Percentiles rank a stretch among this genome's conserved stretches.
Evolutionary conservation across 83 land plant species (phyloP).

Genomic region (Larix sibirica): DNA sequence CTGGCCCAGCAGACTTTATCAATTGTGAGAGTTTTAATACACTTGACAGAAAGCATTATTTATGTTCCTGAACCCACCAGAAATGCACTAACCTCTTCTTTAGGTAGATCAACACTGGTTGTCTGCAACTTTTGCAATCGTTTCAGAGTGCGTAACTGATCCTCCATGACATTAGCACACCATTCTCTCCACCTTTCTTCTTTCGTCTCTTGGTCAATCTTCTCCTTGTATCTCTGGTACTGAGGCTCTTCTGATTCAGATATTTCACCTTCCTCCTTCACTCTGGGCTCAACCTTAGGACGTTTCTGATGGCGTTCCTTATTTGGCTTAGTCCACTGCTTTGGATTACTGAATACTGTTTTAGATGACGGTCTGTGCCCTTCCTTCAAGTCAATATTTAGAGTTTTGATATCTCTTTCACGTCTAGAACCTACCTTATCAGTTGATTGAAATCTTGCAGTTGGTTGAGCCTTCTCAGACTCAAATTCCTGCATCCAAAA

Average conservation of each 20-base stretch:
- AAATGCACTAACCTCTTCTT: constrained; percentile 72
- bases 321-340: constrained; percentile 20
- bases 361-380: constrained; percentile 23
- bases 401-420: constrained; percentile 24
- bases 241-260: constrained; percentile 80
- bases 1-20: background rate
- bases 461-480: constrained; percentile 9
- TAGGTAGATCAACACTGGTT: constrained; percentile 83
- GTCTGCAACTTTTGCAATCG: constrained; percentile 83
- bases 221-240: constrained; percentile 65
- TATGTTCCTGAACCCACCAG: background rate
- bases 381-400: constrained; percentile 22
- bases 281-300: constrained; percentile 58
- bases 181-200: constrained; percentile 98
- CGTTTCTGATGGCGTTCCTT: constrained; percentile 43
- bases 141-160: constrained; percentile 72
- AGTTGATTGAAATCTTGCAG: background rate
- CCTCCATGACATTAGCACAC: constrained; percentile 88
- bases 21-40: background rate
- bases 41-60: background rate
- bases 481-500: constrained; percentile 23
- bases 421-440: constrained; percentile 20
- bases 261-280: constrained; percentile 98
- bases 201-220: constrained; percentile 45
- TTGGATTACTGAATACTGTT: constrained; percentile 4